Conservation (phyloP, 371 early-diverging fungal genomes). For the Sporodiniella umbellata region DNA sequence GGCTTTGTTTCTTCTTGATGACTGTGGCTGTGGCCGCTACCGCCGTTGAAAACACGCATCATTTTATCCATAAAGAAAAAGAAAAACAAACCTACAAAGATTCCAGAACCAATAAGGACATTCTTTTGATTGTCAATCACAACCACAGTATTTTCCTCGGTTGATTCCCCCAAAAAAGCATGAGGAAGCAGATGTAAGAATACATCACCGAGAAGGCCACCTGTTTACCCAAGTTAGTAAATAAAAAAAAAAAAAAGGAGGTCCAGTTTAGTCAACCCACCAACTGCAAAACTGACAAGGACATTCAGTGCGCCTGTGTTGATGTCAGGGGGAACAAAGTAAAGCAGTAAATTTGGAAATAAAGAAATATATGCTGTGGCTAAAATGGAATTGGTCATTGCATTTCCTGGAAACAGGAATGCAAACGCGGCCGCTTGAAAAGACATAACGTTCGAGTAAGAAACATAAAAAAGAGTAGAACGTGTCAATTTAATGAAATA, state of each 20-base stretch:
- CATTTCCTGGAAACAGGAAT: constrained; percentile 59
- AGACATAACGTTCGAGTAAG: constrained; percentile 20
- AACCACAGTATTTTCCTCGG: constrained; percentile 43
- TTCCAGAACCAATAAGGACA: constrained; percentile 67
- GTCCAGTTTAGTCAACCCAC: constrained; percentile 15
- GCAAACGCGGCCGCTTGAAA: constrained; percentile 45
- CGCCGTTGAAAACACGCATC: constrained; percentile 76
- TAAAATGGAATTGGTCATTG: constrained; percentile 69
- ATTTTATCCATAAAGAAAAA: constrained; percentile 81
- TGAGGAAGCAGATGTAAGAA: constrained; percentile 84
- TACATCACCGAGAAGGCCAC: constrained; percentile 83
- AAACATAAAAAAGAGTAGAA: constrained; percentile 2
- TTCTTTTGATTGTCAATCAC: constrained; percentile 55
- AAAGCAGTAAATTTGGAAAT: constrained; percentile 77
- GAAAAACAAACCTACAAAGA: constrained; percentile 71
- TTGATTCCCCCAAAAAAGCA: constrained; percentile 61
- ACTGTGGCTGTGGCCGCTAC: constrained; percentile 54
- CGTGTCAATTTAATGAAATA: neutral
- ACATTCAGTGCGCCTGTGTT: constrained; percentile 66
- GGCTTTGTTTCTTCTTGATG: constrained; percentile 29
- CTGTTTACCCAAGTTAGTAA: constrained; percentile 9
- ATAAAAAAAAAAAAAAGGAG: neutral
- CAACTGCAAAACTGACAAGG: constrained; percentile 83
- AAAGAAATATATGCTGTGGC: constrained; percentile 83
- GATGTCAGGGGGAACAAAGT: constrained; percentile 81